Conservation (phyloP, 768 basidiomycete genomes). For the Termitomyces sp. region DNA sequence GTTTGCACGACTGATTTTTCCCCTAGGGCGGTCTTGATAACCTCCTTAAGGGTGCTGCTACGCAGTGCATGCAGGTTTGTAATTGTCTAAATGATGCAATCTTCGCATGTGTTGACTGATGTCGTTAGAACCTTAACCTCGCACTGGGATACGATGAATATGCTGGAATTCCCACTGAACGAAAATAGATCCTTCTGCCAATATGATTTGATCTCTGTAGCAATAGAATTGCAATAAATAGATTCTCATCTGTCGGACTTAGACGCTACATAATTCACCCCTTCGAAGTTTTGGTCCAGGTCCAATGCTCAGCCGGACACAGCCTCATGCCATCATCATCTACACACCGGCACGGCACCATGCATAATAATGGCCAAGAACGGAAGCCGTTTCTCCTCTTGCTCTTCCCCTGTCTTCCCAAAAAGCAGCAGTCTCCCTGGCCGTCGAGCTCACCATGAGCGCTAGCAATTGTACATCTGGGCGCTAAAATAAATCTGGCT, state of each 20-base stretch:
- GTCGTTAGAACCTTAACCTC: conserved; percentile 76
- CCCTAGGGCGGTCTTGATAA: conserved; percentile 89
- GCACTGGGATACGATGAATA: conserved; percentile 84
- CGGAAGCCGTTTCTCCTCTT: not conserved
- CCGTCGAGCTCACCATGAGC: not conserved
- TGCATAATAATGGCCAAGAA: not conserved
- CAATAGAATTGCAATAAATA: not conserved
- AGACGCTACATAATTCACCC: too few species aligned
- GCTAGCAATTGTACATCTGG: not conserved
- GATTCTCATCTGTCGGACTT: not conserved
- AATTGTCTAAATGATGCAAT: not conserved
- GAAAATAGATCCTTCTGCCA: not conserved
- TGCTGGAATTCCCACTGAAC: conserved; percentile 56
- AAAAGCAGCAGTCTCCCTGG: not conserved
- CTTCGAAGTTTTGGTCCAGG: not conserved
- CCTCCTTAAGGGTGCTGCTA: conserved; percentile 95
- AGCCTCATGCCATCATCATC: conserved; percentile 13
- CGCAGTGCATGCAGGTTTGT: conserved; percentile 92
- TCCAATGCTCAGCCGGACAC: conserved; percentile 3
- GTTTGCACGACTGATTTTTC: not conserved
- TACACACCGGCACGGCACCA: not conserved
- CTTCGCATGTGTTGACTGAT: not conserved
- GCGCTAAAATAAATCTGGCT: conserved; percentile 1
- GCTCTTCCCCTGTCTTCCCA: not conserved
- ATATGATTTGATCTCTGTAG: not conserved